Percentiles rank a stretch among this genome's conserved stretches.
These are phyloP conservation scores for Rhododendron griersonianum DNA, from an alignment of 148 eudicot genomes.

Conservation along the genomic window DNA sequence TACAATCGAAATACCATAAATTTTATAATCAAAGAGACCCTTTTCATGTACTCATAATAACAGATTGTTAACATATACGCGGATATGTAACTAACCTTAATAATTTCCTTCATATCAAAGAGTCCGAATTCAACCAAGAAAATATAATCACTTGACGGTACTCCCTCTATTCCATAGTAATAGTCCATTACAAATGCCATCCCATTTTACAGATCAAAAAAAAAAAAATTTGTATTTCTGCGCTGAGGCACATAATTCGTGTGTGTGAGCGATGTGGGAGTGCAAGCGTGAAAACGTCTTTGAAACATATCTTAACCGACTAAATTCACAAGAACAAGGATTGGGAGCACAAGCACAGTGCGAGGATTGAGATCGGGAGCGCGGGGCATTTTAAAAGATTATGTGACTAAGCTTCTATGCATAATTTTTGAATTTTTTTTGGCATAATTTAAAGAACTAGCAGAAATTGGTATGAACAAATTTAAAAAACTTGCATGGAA, in stretches of 20 bases:
- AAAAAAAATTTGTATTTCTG: neutral
- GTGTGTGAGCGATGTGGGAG: too few species aligned
- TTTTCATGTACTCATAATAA: neutral
- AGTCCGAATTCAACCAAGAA: neutral
- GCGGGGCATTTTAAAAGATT: too few species aligned
- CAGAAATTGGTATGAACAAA: neutral
- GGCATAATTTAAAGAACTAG: neutral
- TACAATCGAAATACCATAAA: neutral
- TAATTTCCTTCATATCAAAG: neutral
- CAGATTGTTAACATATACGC: neutral
- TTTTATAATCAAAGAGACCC: neutral
- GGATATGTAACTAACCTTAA: neutral
- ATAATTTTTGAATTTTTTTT: too few species aligned
- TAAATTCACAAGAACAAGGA: too few species aligned
- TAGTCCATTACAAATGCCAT: neutral
- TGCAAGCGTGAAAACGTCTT: too few species aligned
- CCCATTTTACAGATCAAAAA: neutral
- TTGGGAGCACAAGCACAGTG: too few species aligned
- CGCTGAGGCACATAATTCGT: too few species aligned
- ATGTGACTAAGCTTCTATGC: too few species aligned
- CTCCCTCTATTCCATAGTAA: too few species aligned
- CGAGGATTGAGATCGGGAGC: too few species aligned
- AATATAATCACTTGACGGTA: too few species aligned
- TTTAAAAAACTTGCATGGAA: neutral
- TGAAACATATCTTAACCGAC: too few species aligned